These are phyloP conservation scores for Oehlia diaphana DNA, from an alignment of 192 early-diverging fungal species.

Conservation along the genomic window DNA sequence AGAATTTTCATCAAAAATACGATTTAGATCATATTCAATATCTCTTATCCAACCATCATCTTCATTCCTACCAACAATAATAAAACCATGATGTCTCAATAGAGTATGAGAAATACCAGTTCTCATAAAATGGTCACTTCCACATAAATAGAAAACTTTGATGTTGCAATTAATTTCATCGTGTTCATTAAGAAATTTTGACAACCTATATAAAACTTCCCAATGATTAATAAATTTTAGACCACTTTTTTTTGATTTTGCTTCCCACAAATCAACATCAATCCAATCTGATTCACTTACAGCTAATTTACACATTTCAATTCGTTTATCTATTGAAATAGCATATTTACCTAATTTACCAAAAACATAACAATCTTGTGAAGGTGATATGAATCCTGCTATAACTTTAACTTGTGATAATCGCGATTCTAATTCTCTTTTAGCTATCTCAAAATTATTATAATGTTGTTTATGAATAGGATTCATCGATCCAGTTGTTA, in stretches of 20 bases:
- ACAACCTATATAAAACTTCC: slow-evolving; percentile 36
- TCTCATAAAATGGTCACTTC: slow-evolving; percentile 38
- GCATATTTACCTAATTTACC: slow-evolving; percentile 35
- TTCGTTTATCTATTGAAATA: slow-evolving; percentile 31
- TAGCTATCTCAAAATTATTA: slow-evolving; percentile 1
- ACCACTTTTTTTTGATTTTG: slow-evolving; percentile 20
- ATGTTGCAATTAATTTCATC: slow-evolving; percentile 37
- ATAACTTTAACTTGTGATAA: slow-evolving; percentile 22
- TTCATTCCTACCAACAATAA: too few species aligned
- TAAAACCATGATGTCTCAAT: too few species aligned
- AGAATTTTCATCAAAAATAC: too few species aligned
- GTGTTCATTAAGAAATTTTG: slow-evolving; percentile 33
- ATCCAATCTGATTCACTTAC: slow-evolving; percentile 40
- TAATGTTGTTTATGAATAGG: slow-evolving; percentile 1
- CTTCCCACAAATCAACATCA: slow-evolving; percentile 43
- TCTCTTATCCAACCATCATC: too few species aligned
- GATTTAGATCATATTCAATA: too few species aligned
- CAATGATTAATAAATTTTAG: slow-evolving; percentile 33
- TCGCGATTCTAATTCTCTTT: background rate
- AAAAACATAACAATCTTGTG: slow-evolving; percentile 40
- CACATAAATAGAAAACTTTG: slow-evolving; percentile 44
- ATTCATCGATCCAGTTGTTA: too few species aligned
- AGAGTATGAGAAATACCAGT: slow-evolving; percentile 25
- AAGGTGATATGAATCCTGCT: slow-evolving; percentile 42
- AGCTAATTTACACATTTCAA: slow-evolving; percentile 37